Evolutionary conservation across 2,329 filamentous ascomycete species (phyloP).

Genomic region (Neonectria ditissima): DNA sequence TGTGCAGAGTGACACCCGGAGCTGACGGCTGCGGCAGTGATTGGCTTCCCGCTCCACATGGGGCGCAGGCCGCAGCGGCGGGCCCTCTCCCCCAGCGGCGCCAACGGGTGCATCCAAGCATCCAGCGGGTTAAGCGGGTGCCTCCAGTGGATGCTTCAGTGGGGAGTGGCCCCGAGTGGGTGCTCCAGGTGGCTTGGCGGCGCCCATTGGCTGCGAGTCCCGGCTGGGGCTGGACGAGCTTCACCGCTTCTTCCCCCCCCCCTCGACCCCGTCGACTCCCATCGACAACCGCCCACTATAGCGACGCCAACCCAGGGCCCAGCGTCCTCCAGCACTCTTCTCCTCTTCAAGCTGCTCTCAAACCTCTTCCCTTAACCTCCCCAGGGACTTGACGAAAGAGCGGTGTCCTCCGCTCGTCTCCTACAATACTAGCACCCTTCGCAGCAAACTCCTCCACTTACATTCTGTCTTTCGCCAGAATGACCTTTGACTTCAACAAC

Average conservation of each 20-base stretch:
- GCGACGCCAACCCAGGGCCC: constrained; percentile 39
- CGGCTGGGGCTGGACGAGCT: constrained; percentile 50
- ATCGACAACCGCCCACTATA: constrained; percentile 46
- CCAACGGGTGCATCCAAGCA: constrained; percentile 37
- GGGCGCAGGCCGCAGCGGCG: constrained; percentile 40
- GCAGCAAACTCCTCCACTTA: constrained; percentile 48
- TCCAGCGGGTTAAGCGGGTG: constrained; percentile 41
- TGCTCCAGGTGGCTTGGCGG: constrained; percentile 45
- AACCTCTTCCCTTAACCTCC: constrained; percentile 46
- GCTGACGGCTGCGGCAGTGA: constrained; percentile 24
- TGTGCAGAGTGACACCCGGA: constrained; percentile 21
- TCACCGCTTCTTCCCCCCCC: constrained; percentile 53
- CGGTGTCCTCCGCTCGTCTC: constrained; percentile 56
- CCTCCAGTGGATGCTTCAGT: constrained; percentile 34
- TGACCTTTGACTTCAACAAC: constrained; percentile 72
- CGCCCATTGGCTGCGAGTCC: constrained; percentile 51
- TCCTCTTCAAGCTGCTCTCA: constrained; percentile 44
- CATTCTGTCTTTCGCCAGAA: constrained; percentile 53
- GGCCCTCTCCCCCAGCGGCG: constrained; percentile 29
- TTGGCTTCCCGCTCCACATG: constrained; percentile 38
- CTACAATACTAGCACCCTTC: constrained; percentile 52
- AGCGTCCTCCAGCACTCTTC: constrained; percentile 44
- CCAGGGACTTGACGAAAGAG: constrained; percentile 55
- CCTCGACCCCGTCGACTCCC: constrained; percentile 30
- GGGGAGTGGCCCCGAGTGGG: constrained; percentile 33